Base-by-base conservation (phyloP, 768 basidiomycete genomes). In the Phylloporus sp. region DNA sequence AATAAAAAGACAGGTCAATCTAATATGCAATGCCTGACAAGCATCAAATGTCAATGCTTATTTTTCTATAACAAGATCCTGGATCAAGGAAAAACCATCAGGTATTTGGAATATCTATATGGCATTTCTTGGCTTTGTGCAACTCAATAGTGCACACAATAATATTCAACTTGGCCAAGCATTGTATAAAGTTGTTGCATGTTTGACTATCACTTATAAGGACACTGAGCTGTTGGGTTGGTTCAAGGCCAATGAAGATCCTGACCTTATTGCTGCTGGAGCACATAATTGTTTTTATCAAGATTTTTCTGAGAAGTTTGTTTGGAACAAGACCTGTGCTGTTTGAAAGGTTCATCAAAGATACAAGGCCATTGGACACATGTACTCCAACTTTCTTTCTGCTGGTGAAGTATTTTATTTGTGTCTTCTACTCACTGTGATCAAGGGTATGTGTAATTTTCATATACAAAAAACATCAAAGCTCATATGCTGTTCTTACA, bases 11-110 rank as follows among this genome's bases (percentile, higher is more conserved):
- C 24, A 26, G 24, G 9, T 26, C 24, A 26, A 26, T 23, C 2
- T 42, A 4, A 48, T 23, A 8, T 48, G 40, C 15, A 18, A 42
- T 24, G 46, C 46, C 2, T 48, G 27, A 22, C 40, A 48, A 23
- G 46, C 35, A 6, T 37, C 40, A 3, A 48, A 48, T n/a, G 36
- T 35, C 1, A 29, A 48, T 10, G 28, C 40, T 1, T 48, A 48
- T 20, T 48, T 42, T 15, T n/a, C 35, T 0, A 40, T 48, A 1
- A 48, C 34, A 1, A 17, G 20, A 0, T 37, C 35, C 11, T 44
- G 43, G 43, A 37, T 37, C 4, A 9, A 44, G 6, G 41, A 42
- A 3, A 9, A 7, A 1, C 0, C 5, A 1, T 20, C 7, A 14
- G 6, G 22, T 4, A 38, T 24, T 7, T 24, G 38, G 38, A 10